A percentile compares a stretch with the other conserved stretches of the same genome.
Conservation (phyloP, 805 yeast species). For the Metschnikowia shivogae region DNA sequence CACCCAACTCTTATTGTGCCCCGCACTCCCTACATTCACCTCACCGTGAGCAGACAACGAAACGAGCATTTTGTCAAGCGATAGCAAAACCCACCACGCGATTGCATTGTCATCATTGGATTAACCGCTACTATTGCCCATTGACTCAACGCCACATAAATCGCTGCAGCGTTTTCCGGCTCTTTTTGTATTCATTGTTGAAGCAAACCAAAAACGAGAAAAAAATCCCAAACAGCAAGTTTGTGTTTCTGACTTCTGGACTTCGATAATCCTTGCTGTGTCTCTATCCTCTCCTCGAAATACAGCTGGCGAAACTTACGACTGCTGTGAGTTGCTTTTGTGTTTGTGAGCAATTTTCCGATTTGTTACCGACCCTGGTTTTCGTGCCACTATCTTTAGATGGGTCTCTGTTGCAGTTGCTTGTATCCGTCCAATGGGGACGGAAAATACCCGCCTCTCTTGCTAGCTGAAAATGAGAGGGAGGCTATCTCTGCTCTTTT, state of each 20-base stretch:
- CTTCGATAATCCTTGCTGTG: neutral
- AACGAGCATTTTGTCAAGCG: neutral
- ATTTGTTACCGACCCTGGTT: too few species aligned
- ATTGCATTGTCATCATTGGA: neutral
- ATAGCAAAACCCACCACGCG: neutral
- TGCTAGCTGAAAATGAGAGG: constrained; percentile 89
- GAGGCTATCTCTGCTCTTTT: constrained; percentile 90
- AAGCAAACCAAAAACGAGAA: constrained; percentile 2
- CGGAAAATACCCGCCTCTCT: constrained; percentile 67
- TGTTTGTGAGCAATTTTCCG: constrained; percentile 1
- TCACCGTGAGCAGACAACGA: constrained; percentile 1
- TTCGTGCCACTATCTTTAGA: constrained; percentile 8
- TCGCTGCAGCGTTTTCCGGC: neutral
- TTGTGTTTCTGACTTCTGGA: neutral
- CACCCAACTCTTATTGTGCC: constrained; percentile 1
- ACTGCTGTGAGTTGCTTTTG: constrained; percentile 1
- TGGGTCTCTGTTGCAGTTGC: constrained; percentile 45
- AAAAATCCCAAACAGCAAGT: constrained; percentile 1
- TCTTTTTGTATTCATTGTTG: neutral
- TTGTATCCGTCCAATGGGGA: constrained; percentile 43
- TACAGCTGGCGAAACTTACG: neutral
- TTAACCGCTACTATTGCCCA: too few species aligned
- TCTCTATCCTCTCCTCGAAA: neutral
- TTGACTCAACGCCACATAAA: too few species aligned
- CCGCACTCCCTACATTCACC: constrained; percentile 2